phyloP scores from a whole-genome alignment of 768 basidiomycete species.

The Leccinum subtestaceum region DNA sequence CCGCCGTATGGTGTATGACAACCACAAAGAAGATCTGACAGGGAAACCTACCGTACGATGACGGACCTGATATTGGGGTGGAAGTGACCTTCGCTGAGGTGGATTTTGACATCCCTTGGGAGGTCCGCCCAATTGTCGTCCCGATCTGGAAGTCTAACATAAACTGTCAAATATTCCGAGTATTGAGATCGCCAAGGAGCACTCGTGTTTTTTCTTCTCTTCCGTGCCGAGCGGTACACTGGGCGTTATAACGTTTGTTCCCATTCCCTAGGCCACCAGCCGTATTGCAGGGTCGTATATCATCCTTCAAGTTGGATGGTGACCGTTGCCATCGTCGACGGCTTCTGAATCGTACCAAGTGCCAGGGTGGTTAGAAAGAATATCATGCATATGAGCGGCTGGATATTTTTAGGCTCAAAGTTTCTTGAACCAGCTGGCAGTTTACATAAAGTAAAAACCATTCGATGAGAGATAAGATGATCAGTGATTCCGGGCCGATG shows the following conservation, averaged over 20 bases:
- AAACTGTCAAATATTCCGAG: constrained; percentile 1
- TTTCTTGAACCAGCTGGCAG: not conserved
- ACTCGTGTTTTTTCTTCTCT: not conserved
- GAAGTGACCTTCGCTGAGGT: constrained; percentile 17
- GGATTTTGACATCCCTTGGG: constrained; percentile 5
- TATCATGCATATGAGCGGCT: not conserved
- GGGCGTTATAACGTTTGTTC: not conserved
- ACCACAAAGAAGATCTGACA: constrained; percentile 24
- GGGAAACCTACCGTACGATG: constrained; percentile 1
- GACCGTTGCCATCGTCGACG: not conserved
- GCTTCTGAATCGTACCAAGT: not conserved
- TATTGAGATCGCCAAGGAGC: constrained; percentile 1
- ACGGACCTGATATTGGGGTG: constrained; percentile 4
- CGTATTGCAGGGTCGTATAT: not conserved
- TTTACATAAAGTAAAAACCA: not conserved
- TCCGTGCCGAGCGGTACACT: constrained; percentile 5
- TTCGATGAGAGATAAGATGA: constrained; percentile 7
- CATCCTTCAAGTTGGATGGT: not conserved
- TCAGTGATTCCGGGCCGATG: not conserved
- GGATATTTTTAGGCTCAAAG: not conserved
- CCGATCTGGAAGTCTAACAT: constrained; percentile 13
- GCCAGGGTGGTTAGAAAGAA: not conserved
- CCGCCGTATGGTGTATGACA: constrained; percentile 4
- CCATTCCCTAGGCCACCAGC: not conserved
- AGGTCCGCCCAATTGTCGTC: constrained; percentile 29